Conservation (phyloP, 2,329 filamentous ascomycete species). For the Aspergillus sp. region DNA sequence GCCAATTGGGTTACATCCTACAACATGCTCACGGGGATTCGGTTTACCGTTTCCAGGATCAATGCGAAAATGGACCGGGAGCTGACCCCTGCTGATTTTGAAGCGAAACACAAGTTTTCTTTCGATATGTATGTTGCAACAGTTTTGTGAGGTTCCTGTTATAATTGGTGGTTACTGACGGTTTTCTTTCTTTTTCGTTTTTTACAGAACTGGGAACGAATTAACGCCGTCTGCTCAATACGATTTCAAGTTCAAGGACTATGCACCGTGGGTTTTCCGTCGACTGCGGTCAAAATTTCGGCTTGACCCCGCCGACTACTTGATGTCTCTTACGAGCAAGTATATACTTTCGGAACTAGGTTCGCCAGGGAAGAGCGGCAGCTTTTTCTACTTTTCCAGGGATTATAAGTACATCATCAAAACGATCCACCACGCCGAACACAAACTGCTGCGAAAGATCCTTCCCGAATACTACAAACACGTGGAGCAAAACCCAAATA, state of each 20-base stretch:
- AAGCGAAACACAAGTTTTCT: slow-evolving; percentile 93
- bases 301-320: slow-evolving; percentile 93
- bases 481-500: slow-evolving; percentile 91
- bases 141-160: not conserved
- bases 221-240: slow-evolving; percentile 97
- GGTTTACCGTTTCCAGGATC: slow-evolving; percentile 91
- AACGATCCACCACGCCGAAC: slow-evolving; percentile 92
- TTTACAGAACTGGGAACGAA: slow-evolving; percentile 81
- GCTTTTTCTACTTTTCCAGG: slow-evolving; percentile 98
- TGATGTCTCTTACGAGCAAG: slow-evolving; percentile 97
- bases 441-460: slow-evolving; percentile 51
- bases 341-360: slow-evolving; percentile 97
- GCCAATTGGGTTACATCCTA: slow-evolving; percentile 98
- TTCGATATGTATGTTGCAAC: slow-evolving; percentile 93
- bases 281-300: slow-evolving; percentile 84
- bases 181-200: slow-evolving; percentile 27
- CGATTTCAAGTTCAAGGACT: slow-evolving; percentile 99
- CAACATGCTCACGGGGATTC: slow-evolving; percentile 99
- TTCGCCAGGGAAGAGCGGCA: slow-evolving; percentile 95
- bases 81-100: slow-evolving; percentile 87
- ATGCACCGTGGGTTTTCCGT: slow-evolving; percentile 99
- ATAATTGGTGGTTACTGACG: not conserved
- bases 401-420: slow-evolving; percentile 99
- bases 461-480: slow-evolving; percentile 88
- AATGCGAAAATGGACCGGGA: slow-evolving; percentile 95